Evolutionary conservation across 306 rosid species (phyloP).

Genomic region (Quercus gilva): DNA sequence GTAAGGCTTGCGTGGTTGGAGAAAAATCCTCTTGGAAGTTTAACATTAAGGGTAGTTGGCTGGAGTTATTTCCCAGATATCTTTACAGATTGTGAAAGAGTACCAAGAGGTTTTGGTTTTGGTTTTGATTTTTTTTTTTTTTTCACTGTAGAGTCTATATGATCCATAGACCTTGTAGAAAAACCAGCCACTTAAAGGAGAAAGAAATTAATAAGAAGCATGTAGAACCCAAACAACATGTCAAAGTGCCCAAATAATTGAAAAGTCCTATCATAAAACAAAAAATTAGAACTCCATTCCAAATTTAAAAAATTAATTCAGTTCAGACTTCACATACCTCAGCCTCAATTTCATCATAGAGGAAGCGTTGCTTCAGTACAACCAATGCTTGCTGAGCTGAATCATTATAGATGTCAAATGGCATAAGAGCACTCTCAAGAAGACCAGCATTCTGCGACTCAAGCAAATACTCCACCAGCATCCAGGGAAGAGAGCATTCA

Average conservation of each 20-base stretch:
- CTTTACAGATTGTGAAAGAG: too few relatives aligned
- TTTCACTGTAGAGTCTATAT: too few relatives aligned
- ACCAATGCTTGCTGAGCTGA: slow-evolving; percentile 96
- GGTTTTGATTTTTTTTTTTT: too few relatives aligned
- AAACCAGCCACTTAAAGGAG: too few relatives aligned
- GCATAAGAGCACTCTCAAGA: slow-evolving; percentile 87
- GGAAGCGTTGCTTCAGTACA: slow-evolving; percentile 86
- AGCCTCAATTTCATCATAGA: slow-evolving; percentile 98
- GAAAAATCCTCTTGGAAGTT: too few relatives aligned
- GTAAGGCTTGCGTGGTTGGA: background rate
- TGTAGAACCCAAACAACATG: background rate
- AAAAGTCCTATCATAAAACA: background rate
- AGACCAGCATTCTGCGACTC: slow-evolving; percentile 89
- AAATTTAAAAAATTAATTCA: background rate
- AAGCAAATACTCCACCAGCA: slow-evolving; percentile 90
- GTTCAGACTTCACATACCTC: slow-evolving; percentile 57
- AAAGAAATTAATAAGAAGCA: background rate
- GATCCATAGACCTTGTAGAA: too few relatives aligned
- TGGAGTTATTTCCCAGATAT: too few relatives aligned
- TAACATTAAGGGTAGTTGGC: too few relatives aligned
- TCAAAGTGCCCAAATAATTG: background rate
- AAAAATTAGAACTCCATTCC: background rate
- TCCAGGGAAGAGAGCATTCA: slow-evolving; percentile 99
- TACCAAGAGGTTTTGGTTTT: too few relatives aligned
- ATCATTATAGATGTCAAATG: slow-evolving; percentile 92